Base-by-base conservation (phyloP, 352 stramenopile genomes). In the Phytopythium vexans region DNA sequence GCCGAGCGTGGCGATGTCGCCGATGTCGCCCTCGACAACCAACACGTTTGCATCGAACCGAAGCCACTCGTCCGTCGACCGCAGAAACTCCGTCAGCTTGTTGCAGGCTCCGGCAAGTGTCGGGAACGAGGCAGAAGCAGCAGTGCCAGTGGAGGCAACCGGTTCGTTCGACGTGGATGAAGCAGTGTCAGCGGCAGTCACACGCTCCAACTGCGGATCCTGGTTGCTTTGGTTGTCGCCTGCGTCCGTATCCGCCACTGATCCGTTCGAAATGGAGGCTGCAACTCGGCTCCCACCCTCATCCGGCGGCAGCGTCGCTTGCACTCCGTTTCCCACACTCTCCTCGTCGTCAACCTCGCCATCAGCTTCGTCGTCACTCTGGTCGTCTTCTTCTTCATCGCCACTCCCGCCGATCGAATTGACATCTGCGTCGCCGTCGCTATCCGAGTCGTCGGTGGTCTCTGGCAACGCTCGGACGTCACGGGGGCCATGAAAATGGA, bases 11-110 rank as follows among this genome's bases (percentile, higher is more conserved):
- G 59, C 31, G 34, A 86, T 79, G 11, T 64, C 39, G 10, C 60
- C 62, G 56, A 82, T 81, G 49, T 82, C 67, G 5, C 64, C 74
- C 49, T 58, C 42, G 8, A 86, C 39, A 6, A 86, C 64, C 9
- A 63, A 32, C 37, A 86, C 58, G 8, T 49, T 46, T 0, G 60
- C 11, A 8, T 71, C 46, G 64, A 86, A 86, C 14, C 73, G 64
- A 16, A 60, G 41, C 63, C 63, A 62, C 16, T 82, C 61, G 32
- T 69, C 45, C 0, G 60, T 38, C 6, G 71, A 78, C 8, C 50
- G 42, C 11, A 82, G 41, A 34, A 80, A 81, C 14, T 67, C 58
- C 1, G 54, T 63, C 7, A 72, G 44, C 12, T 63, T 35, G 0
- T 37, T 16, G 48, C 74, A 77, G 1, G 69, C 64, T 15, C 63